These are phyloP conservation scores for Tricholoma sp. DNA, from an alignment of 768 basidiomycete genomes.

Conservation along the genomic window DNA sequence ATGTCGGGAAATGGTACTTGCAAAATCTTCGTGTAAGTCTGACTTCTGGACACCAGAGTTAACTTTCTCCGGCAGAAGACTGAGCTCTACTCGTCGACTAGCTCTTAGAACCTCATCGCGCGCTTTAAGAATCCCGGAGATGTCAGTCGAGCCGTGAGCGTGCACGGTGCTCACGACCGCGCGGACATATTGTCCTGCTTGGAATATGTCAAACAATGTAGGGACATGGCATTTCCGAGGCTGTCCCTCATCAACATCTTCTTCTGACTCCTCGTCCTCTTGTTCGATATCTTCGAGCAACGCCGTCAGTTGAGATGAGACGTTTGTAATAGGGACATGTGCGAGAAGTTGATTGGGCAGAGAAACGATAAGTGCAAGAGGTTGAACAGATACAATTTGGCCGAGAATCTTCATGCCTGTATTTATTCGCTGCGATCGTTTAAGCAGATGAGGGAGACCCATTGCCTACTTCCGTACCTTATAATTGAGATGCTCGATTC, in stretches of 20 bases:
- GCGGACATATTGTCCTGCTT: slow-evolving; percentile 81
- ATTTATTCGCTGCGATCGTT: slow-evolving; percentile 57
- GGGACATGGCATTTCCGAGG: slow-evolving; percentile 40
- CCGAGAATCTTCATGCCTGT: slow-evolving; percentile 85
- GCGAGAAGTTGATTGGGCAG: slow-evolving; percentile 94
- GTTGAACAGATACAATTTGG: slow-evolving; percentile 82
- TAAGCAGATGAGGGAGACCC: slow-evolving; percentile 2
- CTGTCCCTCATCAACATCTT: slow-evolving; percentile 44
- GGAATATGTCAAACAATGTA: slow-evolving; percentile 71
- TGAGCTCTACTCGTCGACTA: slow-evolving; percentile 79
- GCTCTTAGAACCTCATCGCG: slow-evolving; percentile 63
- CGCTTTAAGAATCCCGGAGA: slow-evolving; percentile 50
- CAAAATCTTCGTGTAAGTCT: slow-evolving; percentile 73
- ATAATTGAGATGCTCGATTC: slow-evolving; percentile 91
- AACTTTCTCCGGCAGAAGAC: slow-evolving; percentile 76
- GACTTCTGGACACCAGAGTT: slow-evolving; percentile 74
- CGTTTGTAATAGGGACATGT: slow-evolving; percentile 91
- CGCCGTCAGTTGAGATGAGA: slow-evolving; percentile 73
- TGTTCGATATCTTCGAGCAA: slow-evolving; percentile 63
- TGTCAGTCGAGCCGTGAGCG: slow-evolving; percentile 58
- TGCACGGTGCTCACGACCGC: slow-evolving; percentile 69
- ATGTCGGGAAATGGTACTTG: slow-evolving; percentile 35
- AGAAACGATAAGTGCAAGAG: slow-evolving; percentile 86
- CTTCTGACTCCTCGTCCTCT: slow-evolving; percentile 41
- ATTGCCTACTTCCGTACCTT: slow-evolving; percentile 47